Conservation (phyloP, 345 rosid genomes). For the Lepidium africanum region DNA sequence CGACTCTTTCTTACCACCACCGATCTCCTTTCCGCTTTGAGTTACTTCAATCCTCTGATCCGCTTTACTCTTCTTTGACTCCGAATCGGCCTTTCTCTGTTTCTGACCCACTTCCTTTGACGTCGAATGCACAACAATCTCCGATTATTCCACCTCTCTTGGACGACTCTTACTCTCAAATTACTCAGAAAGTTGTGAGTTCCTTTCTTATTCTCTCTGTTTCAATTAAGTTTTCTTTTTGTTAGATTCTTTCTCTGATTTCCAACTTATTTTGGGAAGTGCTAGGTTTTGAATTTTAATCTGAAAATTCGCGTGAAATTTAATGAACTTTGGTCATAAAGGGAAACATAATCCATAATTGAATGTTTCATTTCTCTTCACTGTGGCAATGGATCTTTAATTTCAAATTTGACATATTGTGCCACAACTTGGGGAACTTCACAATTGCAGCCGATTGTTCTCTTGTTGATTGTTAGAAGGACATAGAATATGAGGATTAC, state of each 20-base stretch:
- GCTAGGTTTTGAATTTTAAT: slow-evolving; percentile 1
- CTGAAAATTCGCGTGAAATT: slow-evolving; percentile 1
- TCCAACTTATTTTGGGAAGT: background rate
- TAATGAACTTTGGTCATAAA: slow-evolving; percentile 4
- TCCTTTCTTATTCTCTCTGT: background rate
- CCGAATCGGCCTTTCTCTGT: slow-evolving; percentile 13
- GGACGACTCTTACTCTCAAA: slow-evolving; percentile 30
- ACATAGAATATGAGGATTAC: background rate
- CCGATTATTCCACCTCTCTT: slow-evolving; percentile 7
- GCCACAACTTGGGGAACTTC: background rate
- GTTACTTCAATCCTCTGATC: slow-evolving; percentile 27
- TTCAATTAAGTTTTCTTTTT: background rate
- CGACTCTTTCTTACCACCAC: slow-evolving; percentile 17
- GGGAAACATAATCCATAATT: slow-evolving; percentile 6
- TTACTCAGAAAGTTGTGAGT: slow-evolving; percentile 34
- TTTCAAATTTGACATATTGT: background rate
- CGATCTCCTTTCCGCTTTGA: slow-evolving; percentile 37
- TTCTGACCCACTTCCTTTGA: slow-evolving; percentile 4
- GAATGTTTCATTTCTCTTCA: background rate
- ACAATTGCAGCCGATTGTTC: background rate
- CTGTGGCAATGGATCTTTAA: background rate
- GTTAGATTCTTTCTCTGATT: background rate
- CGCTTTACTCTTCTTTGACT: background rate
- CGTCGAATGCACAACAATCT: slow-evolving; percentile 16
- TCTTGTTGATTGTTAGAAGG: background rate